Base-by-base conservation (phyloP, 176 grass and related monocot genomes). In the Oryza longistaminata region DNA sequence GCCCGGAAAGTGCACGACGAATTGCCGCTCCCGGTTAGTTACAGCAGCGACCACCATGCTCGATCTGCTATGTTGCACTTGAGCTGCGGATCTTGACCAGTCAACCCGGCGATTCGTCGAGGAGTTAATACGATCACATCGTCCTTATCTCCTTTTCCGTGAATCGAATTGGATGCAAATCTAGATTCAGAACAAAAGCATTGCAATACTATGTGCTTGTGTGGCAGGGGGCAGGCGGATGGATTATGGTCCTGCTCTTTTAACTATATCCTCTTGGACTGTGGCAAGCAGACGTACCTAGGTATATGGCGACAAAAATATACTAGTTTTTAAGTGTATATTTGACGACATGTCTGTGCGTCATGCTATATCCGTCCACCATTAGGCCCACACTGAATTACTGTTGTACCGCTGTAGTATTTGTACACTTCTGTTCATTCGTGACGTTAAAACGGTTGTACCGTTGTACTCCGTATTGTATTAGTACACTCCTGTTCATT, bases 1-100 rank as follows among this genome's bases (percentile, higher is more conserved):
- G 72, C 71, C 7, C 12, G 27, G 24, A 22, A 35, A 75, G 6
- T 45, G 40, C 12, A 27, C 71, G 22, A 45, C 37, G 71, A 55
- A 68, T 53, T 24, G 27, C 26, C 13, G 13, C 19, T 15, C 39
- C 52, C 55, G 22, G 11, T 68, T 55, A 1, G 7, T 68, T 42
- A 6, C 15, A 25, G 10, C 1, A 8, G 8, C 1, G 15, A 3
- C 58, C 12, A 31, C 33, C 49, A 52, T 52, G 27, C 40, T 19
- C 29, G 60, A 19, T 49, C 34, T 42, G 82, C 22, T 29, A 29
- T 13, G 6, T 55, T 29, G n/a, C 33, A 11, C 64, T 50, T 50
- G n/a, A 39, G 69, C 52, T 83, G 6, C 68, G 70, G 80, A 90
- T 83, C 85, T 75, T 70, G 85, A 83, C 62, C 42, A 12, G 80